Conservation (phyloP, 2,329 filamentous ascomycete species). For the Diplodia corticola region DNA sequence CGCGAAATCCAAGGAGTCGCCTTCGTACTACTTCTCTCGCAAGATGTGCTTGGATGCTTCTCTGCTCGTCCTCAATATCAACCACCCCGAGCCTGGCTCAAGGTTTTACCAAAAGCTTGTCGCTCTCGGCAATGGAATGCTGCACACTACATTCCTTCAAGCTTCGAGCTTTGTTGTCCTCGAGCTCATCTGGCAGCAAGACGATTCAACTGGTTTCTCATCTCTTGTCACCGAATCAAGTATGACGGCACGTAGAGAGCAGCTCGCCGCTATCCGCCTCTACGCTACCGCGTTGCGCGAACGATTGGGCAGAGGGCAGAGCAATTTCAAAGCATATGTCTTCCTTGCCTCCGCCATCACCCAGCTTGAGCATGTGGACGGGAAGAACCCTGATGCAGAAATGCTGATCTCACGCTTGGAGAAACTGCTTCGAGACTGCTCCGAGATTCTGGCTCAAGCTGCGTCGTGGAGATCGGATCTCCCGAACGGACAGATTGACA, state of each 20-base stretch:
- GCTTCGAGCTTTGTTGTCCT: neutral
- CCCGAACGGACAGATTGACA: neutral
- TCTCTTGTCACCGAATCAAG: neutral
- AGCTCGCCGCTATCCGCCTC: neutral
- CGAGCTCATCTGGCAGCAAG: neutral
- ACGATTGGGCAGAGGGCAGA: neutral
- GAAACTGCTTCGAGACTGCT: neutral
- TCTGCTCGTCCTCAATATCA: constrained; percentile 69
- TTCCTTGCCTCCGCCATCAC: neutral
- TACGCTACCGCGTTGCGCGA: neutral
- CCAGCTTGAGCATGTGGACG: neutral
- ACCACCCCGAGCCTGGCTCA: neutral
- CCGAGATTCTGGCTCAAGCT: neutral
- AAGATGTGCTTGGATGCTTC: constrained; percentile 51
- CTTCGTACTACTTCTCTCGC: constrained; percentile 52
- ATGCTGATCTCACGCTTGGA: neutral
- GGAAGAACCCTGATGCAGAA: neutral
- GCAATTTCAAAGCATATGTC: constrained; percentile 8
- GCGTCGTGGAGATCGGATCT: neutral
- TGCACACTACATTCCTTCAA: neutral
- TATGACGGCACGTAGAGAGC: neutral
- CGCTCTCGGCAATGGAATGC: neutral
- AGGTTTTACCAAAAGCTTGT: neutral
- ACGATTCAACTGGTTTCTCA: neutral
- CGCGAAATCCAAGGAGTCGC: constrained; percentile 45